Base-by-base conservation (phyloP, 306 rosid genomes). In the Ormosia semicastrata region DNA sequence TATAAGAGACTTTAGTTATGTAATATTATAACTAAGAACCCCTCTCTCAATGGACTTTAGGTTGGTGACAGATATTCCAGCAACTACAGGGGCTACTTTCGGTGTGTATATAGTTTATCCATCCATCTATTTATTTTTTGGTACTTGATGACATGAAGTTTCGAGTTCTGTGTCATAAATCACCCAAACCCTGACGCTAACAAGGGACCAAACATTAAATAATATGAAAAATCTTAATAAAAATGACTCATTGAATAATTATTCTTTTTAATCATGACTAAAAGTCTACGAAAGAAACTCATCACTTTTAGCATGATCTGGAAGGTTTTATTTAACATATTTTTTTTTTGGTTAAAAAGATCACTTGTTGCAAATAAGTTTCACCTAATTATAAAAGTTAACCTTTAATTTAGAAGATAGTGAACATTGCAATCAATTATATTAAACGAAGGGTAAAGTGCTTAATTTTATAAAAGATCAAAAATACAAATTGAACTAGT, bases 31-130 rank as follows among this genome's bases (percentile, higher is more conserved):
- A 15, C 36, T 79, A 13, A 73, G 29, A 40, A 24, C 15, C 40
- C 5, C 47, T 84, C 10, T 54, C 8, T 83, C 4, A 39, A 40
- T 68, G 68, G 54, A 49, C 24, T 75, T 56, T 66, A 86, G 87
- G 89, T 54, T 83, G 82, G 89, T 83, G 65, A 86, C 89, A 4
- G 87, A 86, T 76, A 86, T 86, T 80, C 87, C 87, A 4, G 85
- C 80, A 47, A 83, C 87, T 12, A 86, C 87, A 0, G 85, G 65
- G 5, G 36, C 71, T 18, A 83, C 8, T 56, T 86, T 86, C 13
- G 89, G 89, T 82, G 11, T 8, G 71, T 54, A n/a, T 37, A 79
- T 44, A 59, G 2, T 62, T 76, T 56, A 57, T 6, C 1, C 30
- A 47, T 82, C 32, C 24, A 43, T 44, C 24, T 24, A 24, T 24